These are phyloP conservation scores for Ceratocystis papillata DNA, from an alignment of 2,329 filamentous ascomycete species.

Conservation along the genomic window DNA sequence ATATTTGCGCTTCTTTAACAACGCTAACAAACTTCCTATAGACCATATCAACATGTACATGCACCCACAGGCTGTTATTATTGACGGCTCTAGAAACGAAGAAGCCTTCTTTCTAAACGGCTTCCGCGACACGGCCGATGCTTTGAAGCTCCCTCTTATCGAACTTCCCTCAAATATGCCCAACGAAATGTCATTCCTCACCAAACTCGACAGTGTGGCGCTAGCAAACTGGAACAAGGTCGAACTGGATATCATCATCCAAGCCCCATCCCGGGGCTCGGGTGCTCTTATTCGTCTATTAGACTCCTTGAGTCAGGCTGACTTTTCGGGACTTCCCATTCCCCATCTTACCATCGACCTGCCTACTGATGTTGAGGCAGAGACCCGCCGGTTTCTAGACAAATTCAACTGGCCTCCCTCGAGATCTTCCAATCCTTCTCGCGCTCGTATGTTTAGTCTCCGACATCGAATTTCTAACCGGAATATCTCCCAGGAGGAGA, in stretches of 20 bases:
- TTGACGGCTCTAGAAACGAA: conserved; percentile 58
- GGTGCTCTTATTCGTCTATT: conserved; percentile 68
- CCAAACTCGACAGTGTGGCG: conserved; percentile 61
- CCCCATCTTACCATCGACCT: conserved; percentile 80
- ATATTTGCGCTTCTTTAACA: neutral
- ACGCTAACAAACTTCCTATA: conserved; percentile 27
- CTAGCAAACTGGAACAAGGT: conserved; percentile 70
- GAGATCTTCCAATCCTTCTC: conserved; percentile 32
- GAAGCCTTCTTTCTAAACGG: conserved; percentile 56
- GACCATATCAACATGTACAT: conserved; percentile 62
- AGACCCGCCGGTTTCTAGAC: conserved; percentile 52
- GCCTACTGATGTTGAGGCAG: conserved; percentile 55
- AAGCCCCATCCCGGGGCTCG: conserved; percentile 58
- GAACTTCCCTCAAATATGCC: conserved; percentile 56
- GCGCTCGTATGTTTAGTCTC: conserved; percentile 52
- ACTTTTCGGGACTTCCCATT: conserved; percentile 57
- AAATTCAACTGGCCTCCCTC: conserved; percentile 57
- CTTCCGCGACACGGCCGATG: conserved; percentile 44
- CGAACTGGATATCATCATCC: conserved; percentile 71
- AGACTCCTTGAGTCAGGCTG: conserved; percentile 60
- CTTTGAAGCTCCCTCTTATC: conserved; percentile 53
- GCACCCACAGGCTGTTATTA: conserved; percentile 64
- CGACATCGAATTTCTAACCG: conserved; percentile 59
- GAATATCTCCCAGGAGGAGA: conserved; percentile 54
- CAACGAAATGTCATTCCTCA: conserved; percentile 63